Evolutionary conservation across 805 yeast species (phyloP).

Genomic region (Starmerella scarabaei): DNA sequence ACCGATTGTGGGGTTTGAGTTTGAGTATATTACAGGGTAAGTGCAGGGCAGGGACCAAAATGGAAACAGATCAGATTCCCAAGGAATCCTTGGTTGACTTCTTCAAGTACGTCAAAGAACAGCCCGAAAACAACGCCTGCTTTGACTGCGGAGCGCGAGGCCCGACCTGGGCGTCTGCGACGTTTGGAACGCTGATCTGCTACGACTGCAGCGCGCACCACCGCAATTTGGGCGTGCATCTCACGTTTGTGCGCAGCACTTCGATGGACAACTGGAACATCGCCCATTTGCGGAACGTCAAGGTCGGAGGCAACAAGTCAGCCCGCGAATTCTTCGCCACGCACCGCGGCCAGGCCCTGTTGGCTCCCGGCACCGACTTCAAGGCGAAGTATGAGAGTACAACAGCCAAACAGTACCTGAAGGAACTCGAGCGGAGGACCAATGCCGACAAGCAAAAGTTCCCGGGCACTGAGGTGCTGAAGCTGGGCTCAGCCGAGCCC

Average conservation of each 20-base stretch:
- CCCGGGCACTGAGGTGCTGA: conserved; percentile 40
- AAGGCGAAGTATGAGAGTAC: conserved; percentile 66
- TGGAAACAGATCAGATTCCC: conserved; percentile 22
- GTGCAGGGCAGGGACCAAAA: no score
- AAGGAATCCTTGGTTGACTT: conserved; percentile 57
- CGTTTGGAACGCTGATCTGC: conserved; percentile 86
- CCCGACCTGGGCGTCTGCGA: conserved; percentile 98
- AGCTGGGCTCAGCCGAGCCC: conserved; percentile 7
- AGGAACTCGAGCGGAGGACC: conserved; percentile 60
- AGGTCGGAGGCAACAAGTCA: conserved; percentile 81
- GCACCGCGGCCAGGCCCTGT: conserved; percentile 68
- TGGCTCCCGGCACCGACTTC: conserved; percentile 48
- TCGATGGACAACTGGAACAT: conserved; percentile 91
- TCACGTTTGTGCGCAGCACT: conserved; percentile 85
- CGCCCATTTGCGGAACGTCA: conserved; percentile 78
- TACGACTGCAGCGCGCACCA: conserved; percentile 92
- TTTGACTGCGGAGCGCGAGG: conserved; percentile 89
- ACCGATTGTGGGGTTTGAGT: no score
- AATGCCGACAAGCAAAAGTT: conserved; percentile 50
- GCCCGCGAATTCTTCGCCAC: conserved; percentile 74
- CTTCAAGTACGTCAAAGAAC: conserved; percentile 48
- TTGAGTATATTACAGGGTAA: no score
- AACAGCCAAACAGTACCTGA: conserved; percentile 69
- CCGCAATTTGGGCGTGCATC: conserved; percentile 90
- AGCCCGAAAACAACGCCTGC: conserved; percentile 63